These are phyloP conservation scores for Sanguinoderma infundibulare DNA, from an alignment of 1,284 basidiomycete species.

Conservation along the genomic window DNA sequence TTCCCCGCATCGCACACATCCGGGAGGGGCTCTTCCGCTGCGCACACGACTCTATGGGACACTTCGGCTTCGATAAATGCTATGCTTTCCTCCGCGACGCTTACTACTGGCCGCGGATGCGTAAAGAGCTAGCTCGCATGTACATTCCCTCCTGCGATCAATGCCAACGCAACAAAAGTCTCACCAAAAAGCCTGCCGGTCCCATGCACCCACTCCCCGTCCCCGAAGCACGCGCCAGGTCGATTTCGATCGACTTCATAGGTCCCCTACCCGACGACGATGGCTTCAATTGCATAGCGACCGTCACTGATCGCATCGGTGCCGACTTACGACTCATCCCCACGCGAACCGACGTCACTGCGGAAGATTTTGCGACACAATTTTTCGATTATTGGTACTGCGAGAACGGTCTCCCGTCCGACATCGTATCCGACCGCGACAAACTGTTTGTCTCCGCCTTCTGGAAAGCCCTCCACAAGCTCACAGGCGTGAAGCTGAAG, in stretches of 20 bases:
- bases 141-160: slow-evolving; percentile 27
- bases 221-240: slow-evolving; percentile 21
- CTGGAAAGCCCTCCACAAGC: slow-evolving; percentile 43
- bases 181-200: slow-evolving; percentile 12
- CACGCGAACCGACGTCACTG: slow-evolving; percentile 31
- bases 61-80: slow-evolving; percentile 44
- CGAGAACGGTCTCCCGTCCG: slow-evolving; percentile 43
- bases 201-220: slow-evolving; percentile 32
- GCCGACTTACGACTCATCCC: slow-evolving; percentile 42
- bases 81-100: slow-evolving; percentile 32
- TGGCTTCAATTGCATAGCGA: slow-evolving; percentile 41
- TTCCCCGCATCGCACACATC: slow-evolving; percentile 31
- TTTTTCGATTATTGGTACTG: slow-evolving; percentile 45
- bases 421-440: slow-evolving; percentile 42
- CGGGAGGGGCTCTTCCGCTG: slow-evolving; percentile 29
- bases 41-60: slow-evolving; percentile 38
- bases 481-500: slow-evolving; percentile 39
- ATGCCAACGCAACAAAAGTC: slow-evolving; percentile 30
- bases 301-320: slow-evolving; percentile 42
- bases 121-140: slow-evolving; percentile 29
- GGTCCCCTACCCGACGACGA: slow-evolving; percentile 43
- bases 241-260: slow-evolving; percentile 49
- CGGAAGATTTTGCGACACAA: slow-evolving; percentile 36
- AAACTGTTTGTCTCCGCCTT: slow-evolving; percentile 45
- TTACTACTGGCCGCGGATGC: slow-evolving; percentile 51